phyloP scores from a whole-genome alignment of 2,329 filamentous ascomycete species.

The Ophiocordyceps camponoti-leonardi region DNA sequence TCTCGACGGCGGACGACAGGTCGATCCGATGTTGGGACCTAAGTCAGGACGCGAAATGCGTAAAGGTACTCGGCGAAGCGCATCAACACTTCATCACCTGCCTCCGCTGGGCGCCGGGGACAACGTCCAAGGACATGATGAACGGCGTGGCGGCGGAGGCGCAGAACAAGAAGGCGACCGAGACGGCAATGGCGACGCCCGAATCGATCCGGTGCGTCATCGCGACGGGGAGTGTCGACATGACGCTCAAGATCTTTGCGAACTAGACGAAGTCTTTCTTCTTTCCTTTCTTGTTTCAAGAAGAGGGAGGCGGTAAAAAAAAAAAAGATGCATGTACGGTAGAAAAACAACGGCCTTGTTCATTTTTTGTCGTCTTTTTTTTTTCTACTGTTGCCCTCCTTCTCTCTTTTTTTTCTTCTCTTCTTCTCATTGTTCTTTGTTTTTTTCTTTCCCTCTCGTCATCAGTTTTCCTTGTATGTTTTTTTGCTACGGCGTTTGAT shows the following conservation, averaged over 20 bases:
- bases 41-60: constrained; percentile 74
- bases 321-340: not conserved
- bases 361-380: no score
- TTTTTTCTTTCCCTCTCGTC: not conserved
- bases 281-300: no score
- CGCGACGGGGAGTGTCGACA: constrained; percentile 73
- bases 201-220: constrained; percentile 68
- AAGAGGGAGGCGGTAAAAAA: no score
- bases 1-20: constrained; percentile 80
- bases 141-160: constrained; percentile 4
- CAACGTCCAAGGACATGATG: constrained; percentile 4
- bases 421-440: not conserved
- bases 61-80: constrained; percentile 61
- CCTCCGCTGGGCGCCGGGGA: constrained; percentile 72
- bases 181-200: constrained; percentile 22
- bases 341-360: no score
- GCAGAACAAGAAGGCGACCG: constrained; percentile 25
- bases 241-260: constrained; percentile 65
- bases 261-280: constrained; percentile 21
- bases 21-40: constrained; percentile 90
- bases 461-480: not conserved
- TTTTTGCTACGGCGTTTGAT: not conserved
- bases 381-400: no score
- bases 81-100: constrained; percentile 78
- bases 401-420: no score